These are phyloP conservation scores for Selaginella moellendorffii DNA, from an alignment of 75 land plant genomes.

Conservation along the genomic window DNA sequence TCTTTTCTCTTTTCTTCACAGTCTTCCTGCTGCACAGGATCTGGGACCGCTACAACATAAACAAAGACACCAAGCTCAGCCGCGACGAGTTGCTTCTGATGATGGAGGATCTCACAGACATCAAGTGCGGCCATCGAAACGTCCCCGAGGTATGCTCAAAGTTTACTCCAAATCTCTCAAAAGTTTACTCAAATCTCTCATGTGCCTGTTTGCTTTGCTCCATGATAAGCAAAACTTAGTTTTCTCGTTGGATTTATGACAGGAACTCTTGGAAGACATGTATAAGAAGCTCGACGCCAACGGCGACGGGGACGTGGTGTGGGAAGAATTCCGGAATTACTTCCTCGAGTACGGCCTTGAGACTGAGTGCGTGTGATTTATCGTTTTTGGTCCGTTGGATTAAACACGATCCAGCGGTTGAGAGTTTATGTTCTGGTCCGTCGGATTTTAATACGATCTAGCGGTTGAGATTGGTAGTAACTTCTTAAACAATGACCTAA, in stretches of 20 bases:
- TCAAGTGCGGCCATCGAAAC: constrained; percentile 26
- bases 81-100: constrained; percentile 22
- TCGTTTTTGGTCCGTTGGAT: background rate
- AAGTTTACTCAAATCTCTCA: no score
- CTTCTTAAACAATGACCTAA: no score
- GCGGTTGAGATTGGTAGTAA: no score
- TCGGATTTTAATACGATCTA: no score
- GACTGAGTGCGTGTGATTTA: background rate
- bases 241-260: no score
- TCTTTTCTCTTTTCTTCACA: no score
- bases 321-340: constrained; percentile 27
- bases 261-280: constrained; percentile 24
- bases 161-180: no score
- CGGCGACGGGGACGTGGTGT: constrained; percentile 21
- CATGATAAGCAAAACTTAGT: no score
- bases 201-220: no score
- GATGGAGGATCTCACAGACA: constrained; percentile 36
- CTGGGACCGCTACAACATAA: constrained; percentile 28
- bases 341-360: constrained; percentile 24
- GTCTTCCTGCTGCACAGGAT: constrained; percentile 13
- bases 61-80: constrained; percentile 21
- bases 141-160: constrained; percentile 20
- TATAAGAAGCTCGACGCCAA: constrained; percentile 27
- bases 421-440: no score
- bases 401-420: no score